A percentile compares a stretch with the other conserved stretches of the same genome.
These are phyloP conservation scores for Globisporangium echinulatum DNA, from an alignment of 352 stramenopile species.

Conservation along the genomic window DNA sequence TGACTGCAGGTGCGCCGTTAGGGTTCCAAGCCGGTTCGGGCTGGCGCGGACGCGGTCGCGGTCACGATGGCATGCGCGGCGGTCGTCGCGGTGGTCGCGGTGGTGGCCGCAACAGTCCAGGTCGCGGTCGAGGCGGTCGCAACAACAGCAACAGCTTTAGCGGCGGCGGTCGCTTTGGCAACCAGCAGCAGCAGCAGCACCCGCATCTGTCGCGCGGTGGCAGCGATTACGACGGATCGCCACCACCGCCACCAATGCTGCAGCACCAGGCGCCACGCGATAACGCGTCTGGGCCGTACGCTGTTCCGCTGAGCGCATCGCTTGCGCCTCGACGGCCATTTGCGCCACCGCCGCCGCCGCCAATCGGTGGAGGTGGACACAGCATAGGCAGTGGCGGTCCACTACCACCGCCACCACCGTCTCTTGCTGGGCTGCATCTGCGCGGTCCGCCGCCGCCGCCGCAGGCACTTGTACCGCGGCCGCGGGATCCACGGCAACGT, in stretches of 20 bases:
- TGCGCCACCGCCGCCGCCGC: not conserved
- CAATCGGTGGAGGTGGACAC: not conserved
- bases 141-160: too few species aligned
- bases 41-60: slow-evolving; percentile 32
- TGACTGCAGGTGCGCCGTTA: not conserved
- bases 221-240: not conserved
- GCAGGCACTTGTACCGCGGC: not conserved
- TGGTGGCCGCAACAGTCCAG: slow-evolving; percentile 24
- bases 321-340: not conserved
- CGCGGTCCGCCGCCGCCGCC: not conserved
- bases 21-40: slow-evolving; percentile 16
- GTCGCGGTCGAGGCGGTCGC: slow-evolving; percentile 15
- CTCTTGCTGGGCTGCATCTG: not conserved
- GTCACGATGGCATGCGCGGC: slow-evolving; percentile 19
- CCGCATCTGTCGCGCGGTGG: not conserved
- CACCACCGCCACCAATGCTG: not conserved
- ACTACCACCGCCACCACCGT: not conserved
- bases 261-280: too few species aligned
- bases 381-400: too few species aligned
- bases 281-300: too few species aligned
- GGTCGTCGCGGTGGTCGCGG: slow-evolving; percentile 22
- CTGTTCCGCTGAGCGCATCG: not conserved
- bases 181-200: not conserved
- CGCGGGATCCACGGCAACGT: slow-evolving; percentile 15
- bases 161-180: not conserved